These are phyloP conservation scores for Fusarium fujikuroi DNA, from an alignment of 2,329 filamentous ascomycete genomes.

Conservation along the genomic window DNA sequence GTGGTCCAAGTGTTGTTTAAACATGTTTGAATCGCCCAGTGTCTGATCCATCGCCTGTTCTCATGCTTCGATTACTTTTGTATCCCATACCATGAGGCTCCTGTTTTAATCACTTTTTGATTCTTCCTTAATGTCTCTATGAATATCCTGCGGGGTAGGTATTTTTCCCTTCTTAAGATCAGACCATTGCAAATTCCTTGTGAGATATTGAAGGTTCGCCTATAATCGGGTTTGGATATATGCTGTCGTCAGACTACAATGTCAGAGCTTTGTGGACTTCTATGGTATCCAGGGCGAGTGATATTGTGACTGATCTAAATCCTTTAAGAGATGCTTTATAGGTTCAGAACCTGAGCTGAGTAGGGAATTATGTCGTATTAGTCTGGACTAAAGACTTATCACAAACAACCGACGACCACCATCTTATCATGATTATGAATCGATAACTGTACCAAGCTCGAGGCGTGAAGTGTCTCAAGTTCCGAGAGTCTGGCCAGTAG, in stretches of 20 bases:
- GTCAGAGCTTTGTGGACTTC: background rate
- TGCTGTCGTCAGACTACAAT: background rate
- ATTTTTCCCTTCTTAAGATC: background rate
- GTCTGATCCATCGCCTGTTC: constrained; percentile 32
- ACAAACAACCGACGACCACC: background rate
- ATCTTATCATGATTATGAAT: constrained; percentile 28
- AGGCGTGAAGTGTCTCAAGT: constrained; percentile 38
- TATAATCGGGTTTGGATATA: background rate
- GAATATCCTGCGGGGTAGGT: background rate
- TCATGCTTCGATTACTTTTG: constrained; percentile 17
- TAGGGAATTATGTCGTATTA: constrained; percentile 14
- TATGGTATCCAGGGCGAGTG: background rate
- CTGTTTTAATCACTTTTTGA: background rate
- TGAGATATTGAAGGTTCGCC: background rate
- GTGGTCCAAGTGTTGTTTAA: constrained; percentile 28
- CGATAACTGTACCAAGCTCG: constrained; percentile 22
- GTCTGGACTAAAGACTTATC: constrained; percentile 9
- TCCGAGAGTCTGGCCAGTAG: constrained; percentile 2
- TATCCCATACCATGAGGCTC: background rate
- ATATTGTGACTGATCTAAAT: background rate
- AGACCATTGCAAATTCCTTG: background rate
- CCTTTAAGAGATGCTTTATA: background rate
- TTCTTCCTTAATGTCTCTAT: background rate
- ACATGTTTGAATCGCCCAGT: constrained; percentile 25
- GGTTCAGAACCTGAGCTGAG: background rate